Evolutionary conservation across 352 stramenopile species (phyloP), one percentile per base, ranked within the genome.

Genomic region (Phytophthora megakarya): DNA sequence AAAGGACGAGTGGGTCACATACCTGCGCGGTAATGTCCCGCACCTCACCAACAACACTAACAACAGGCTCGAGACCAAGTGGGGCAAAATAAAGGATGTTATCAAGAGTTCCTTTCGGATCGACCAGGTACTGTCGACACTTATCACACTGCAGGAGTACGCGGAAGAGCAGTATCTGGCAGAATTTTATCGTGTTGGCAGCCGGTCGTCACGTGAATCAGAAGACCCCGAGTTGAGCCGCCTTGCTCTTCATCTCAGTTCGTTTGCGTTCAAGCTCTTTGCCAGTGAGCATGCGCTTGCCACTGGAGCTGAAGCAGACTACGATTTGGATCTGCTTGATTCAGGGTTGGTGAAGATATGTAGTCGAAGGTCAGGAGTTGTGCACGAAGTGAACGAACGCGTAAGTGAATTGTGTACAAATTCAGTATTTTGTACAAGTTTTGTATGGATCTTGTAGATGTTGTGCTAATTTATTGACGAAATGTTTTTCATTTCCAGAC

Each of bases 1-100:
- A n/a, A n/a, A n/a, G n/a, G n/a, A 16, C 4, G 12, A 48, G 16
- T 48, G 42, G 42, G 42, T 32, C 5, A 21, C 42, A 1, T 48
- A 48, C 22, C 13, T 16, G 22, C 42, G 42, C 11, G 12, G 43
- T n/a, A n/a, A n/a, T n/a, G 26, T 32, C 26, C 26, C 26, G 9
- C 23, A 50, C 25, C 23, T 50, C 13, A 50, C 43, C 12, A 50
- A 50, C 25, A 50, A 50, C 9, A 32, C 42, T 2, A 35, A 48
- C 22, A 48, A 35, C 42, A 16, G 42, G 0, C 22, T 50, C 22
- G 43, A 50, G 9, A 37, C 43, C 0, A 50, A 50, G 13, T 38
- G 9, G 43, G 23, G 43, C 0, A 50, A 50, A 9, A 35, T 37
- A 3, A 50, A 38, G 25, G 25, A 50, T 22, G n/a, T n/a, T n/a